Evolutionary conservation across 2,329 filamentous ascomycete genomes (phyloP), one percentile per base, ranked within the genome.

Genomic region (Claviceps humidiphila): DNA sequence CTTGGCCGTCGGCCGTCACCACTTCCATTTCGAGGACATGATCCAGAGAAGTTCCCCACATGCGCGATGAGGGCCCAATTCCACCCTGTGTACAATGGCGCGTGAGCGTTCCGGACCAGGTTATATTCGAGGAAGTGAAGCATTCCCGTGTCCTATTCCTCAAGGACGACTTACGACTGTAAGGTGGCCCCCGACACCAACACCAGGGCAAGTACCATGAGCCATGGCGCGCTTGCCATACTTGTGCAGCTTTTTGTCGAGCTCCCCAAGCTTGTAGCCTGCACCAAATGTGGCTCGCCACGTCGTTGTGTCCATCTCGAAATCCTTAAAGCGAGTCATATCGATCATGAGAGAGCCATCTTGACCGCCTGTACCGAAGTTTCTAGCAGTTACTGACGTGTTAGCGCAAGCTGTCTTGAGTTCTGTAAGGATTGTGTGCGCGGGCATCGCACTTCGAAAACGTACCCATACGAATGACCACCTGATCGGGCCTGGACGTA

Each of bases 401-500:
- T 44, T 24, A 44, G 5, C 22, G n/a, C 5, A 16, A 26, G 5
- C 5, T 14, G 3, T 6, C 7, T n/a, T 14, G 13, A 44, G 5
- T 5, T 42, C 1, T 14, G 2, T 5, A 5, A 43, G 17, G 9
- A 5, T 5, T 49, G 3, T 41, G 24, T 1, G 13, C 13, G 14
- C 42, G 7, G 16, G 22, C 0, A 44, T 7, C 6, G 14, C 20
- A 26, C 20, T 8, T 6, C 20, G 20, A 14, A 7, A n/a, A 55
- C 72, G 58, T 62, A 77, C 75, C 70, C 80, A 56, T 81, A 85
- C 0, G 79, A 84, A 59, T 85, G 82, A 0, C 82, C 82, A 4
- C 81, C 82, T 1, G 78, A 81, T 56, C 73, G 77, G 22, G 81
- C 75, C 60, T 84, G 80, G 0, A 84, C 78, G 56, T 77, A 75